These are phyloP conservation scores for Spencermartinsiella ligniputridi DNA, from an alignment of 1,139 yeast species.

Conservation along the genomic window DNA sequence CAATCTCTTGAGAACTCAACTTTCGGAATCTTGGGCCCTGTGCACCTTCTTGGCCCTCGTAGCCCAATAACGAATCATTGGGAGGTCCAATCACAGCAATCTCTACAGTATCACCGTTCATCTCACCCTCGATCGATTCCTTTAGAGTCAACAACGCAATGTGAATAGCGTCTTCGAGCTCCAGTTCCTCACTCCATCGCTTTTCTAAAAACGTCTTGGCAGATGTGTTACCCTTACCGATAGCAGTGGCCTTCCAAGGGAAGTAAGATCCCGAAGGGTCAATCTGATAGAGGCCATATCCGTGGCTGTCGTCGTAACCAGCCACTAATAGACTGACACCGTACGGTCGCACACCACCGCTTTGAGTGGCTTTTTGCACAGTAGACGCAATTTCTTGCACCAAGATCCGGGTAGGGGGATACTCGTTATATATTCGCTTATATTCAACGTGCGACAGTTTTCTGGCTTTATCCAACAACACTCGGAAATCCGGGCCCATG, in stretches of 20 bases:
- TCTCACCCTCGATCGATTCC: conserved; percentile 97
- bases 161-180: conserved; percentile 96
- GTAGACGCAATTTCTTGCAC: conserved; percentile 94
- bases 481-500: conserved; percentile 98
- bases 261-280: conserved; percentile 98
- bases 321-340: conserved; percentile 95
- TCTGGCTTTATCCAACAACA: conserved; percentile 87
- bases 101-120: conserved; percentile 94
- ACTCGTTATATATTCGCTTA: conserved; percentile 89
- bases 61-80: conserved; percentile 76
- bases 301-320: conserved; percentile 82
- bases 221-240: conserved; percentile 89
- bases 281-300: conserved; percentile 86
- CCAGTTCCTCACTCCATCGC: conserved; percentile 96
- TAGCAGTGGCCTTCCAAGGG: conserved; percentile 99
- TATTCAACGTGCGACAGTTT: conserved; percentile 90
- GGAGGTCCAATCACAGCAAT: conserved; percentile 84
- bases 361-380: conserved; percentile 97
- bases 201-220: conserved; percentile 97
- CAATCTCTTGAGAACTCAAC: conserved; percentile 83
- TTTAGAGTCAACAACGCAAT: conserved; percentile 90
- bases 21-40: conserved; percentile 86
- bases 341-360: conserved; percentile 97
- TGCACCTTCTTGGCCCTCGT: conserved; percentile 69
- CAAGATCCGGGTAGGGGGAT: conserved; percentile 92